Conservation (phyloP, 2,329 filamentous ascomycete species). For the Lecanicillium sp. region DNA sequence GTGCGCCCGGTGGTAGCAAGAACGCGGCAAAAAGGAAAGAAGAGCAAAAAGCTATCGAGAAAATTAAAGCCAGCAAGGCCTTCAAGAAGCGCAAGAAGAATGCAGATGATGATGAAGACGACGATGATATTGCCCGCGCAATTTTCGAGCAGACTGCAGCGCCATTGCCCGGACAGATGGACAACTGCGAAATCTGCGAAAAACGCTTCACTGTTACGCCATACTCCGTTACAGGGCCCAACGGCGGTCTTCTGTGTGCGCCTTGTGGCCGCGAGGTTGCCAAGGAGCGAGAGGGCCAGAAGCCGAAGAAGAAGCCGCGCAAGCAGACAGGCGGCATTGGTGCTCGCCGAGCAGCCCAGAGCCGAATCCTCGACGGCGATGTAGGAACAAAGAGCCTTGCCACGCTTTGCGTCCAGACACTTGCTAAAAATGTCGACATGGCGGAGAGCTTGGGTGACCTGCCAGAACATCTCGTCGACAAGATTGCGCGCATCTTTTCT, state of each 20-base stretch:
- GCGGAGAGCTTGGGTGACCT: conserved; percentile 58
- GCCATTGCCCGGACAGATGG: conserved; percentile 75
- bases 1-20: conserved; percentile 19
- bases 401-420: conserved; percentile 55
- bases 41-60: conserved; percentile 49
- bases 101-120: conserved; percentile 35
- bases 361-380: conserved; percentile 73
- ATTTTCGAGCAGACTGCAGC: conserved; percentile 41
- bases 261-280: conserved; percentile 72
- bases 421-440: conserved; percentile 56
- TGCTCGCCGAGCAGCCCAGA: conserved; percentile 70
- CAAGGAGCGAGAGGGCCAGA: conserved; percentile 48
- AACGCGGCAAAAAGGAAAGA: conserved; percentile 36
- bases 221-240: conserved; percentile 74
- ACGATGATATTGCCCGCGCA: conserved; percentile 44
- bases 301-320: conserved; percentile 39
- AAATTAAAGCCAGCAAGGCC: conserved; percentile 55
- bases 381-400: conserved; percentile 64
- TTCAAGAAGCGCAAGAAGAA: conserved; percentile 48
- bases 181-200: conserved; percentile 77
- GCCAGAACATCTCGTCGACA: conserved; percentile 49
- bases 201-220: conserved; percentile 91
- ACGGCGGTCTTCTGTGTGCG: conserved; percentile 79
- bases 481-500: conserved; percentile 53
- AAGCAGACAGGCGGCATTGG: conserved; percentile 47